These are phyloP conservation scores for Carex myosuroides DNA, from an alignment of 176 grass and related monocot species.

Conservation along the genomic window DNA sequence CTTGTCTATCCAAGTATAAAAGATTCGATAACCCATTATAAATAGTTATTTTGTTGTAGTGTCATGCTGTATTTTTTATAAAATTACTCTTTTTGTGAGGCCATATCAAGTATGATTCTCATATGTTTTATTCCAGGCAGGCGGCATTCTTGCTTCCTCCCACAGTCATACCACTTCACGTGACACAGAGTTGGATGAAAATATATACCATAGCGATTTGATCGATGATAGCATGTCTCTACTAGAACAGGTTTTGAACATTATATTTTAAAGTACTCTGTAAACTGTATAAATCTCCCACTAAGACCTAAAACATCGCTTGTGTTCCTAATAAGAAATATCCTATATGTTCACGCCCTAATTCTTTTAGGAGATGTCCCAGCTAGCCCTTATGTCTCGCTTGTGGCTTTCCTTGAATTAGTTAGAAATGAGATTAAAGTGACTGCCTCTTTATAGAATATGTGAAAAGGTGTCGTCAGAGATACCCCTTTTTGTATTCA, in stretches of 20 bases:
- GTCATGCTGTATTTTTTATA: constrained; percentile 16
- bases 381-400: neutral
- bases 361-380: neutral
- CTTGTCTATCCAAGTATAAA: constrained; percentile 12
- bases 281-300: neutral
- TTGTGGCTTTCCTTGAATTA: neutral
- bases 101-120: constrained; percentile 37
- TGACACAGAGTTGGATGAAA: constrained; percentile 86
- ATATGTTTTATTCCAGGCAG: constrained; percentile 95
- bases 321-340: neutral
- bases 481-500: neutral
- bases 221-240: constrained; percentile 56
- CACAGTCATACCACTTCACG: constrained; percentile 68
- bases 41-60: neutral
- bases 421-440: neutral
- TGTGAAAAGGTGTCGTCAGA: neutral
- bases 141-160: constrained; percentile 87
- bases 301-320: neutral
- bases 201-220: constrained; percentile 52
- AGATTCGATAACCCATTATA: neutral
- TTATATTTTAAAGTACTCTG: neutral
- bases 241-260: constrained; percentile 73
- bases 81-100: constrained; percentile 13
- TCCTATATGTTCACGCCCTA: constrained; percentile 15
- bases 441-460: neutral